These are phyloP conservation scores for Verticillium tricorpus DNA, from an alignment of 2,329 filamentous ascomycete species.

Conservation along the genomic window DNA sequence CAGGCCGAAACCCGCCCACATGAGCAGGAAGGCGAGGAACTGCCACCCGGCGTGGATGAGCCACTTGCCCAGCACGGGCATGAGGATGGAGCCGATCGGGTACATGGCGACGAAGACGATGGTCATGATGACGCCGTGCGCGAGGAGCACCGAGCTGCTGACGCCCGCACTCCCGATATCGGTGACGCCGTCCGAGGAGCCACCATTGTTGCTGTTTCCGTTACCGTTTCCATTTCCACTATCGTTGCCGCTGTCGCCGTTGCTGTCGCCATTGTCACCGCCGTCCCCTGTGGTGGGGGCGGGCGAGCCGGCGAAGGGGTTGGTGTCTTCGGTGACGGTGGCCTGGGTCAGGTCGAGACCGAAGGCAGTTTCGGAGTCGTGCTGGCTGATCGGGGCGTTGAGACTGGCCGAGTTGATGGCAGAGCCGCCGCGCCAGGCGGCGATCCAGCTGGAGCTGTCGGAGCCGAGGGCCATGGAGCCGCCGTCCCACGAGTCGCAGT, in stretches of 20 bases:
- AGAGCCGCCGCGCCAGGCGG: constrained; percentile 46
- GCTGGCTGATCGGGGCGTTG: constrained; percentile 35
- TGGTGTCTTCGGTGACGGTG: constrained; percentile 39
- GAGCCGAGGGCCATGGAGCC: constrained; percentile 38
- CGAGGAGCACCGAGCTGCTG: constrained; percentile 24
- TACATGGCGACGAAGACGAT: constrained; percentile 55
- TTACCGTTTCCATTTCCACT: constrained; percentile 3
- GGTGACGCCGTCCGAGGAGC: neutral
- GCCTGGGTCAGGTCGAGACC: constrained; percentile 44
- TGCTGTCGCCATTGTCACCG: constrained; percentile 11
- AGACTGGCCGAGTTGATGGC: constrained; percentile 38
- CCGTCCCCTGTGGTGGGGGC: constrained; percentile 8
- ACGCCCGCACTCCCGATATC: constrained; percentile 7
- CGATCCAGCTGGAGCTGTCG: constrained; percentile 43
- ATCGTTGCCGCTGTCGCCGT: constrained; percentile 6
- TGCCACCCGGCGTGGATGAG: constrained; percentile 55
- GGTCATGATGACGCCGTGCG: constrained; percentile 58
- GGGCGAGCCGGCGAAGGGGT: constrained; percentile 42
- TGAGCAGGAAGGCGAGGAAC: constrained; percentile 45
- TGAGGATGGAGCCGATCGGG: constrained; percentile 55
- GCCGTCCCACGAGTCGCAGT: constrained; percentile 44
- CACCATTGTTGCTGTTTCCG: constrained; percentile 7
- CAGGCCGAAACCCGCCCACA: constrained; percentile 57
- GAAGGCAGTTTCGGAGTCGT: constrained; percentile 41
- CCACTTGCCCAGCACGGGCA: constrained; percentile 56